phyloP scores from a whole-genome alignment of 2,329 filamentous ascomycete genomes.

The Akanthomyces uredinophilus region DNA sequence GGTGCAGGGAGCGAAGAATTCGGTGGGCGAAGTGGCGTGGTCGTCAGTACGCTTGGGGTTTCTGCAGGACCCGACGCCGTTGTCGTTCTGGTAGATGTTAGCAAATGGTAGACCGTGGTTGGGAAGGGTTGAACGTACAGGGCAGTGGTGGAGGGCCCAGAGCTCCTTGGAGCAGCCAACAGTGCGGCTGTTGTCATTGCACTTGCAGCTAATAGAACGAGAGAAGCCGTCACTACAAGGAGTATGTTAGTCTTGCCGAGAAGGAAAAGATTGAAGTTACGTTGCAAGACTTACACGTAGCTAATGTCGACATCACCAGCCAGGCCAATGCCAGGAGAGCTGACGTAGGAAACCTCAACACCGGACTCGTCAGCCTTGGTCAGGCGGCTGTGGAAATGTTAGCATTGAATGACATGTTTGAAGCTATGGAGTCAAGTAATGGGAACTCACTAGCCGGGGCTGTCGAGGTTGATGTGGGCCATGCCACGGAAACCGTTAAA shows the following conservation, averaged over 20 bases:
- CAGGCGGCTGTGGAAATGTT: neutral
- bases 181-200: neutral
- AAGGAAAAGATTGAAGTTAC: no score
- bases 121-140: neutral
- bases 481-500: neutral
- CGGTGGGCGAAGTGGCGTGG: neutral
- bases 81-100: neutral
- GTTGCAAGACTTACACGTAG: neutral
- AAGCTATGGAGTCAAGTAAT: neutral
- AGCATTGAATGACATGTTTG: neutral
- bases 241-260: neutral
- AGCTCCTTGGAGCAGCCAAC: conserved; percentile 7
- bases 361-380: conserved; percentile 4
- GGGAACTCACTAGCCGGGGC: neutral
- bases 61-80: conserved; percentile 1
- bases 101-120: no score
- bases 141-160: neutral
- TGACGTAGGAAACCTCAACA: conserved; percentile 4
- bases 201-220: conserved; percentile 5
- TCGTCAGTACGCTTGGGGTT: neutral
- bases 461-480: neutral
- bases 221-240: neutral
- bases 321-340: neutral
- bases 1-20: conserved; percentile 5
- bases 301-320: conserved; percentile 6